These are phyloP conservation scores for Camelina sativa DNA, from an alignment of 345 rosid genomes.

Conservation along the genomic window DNA sequence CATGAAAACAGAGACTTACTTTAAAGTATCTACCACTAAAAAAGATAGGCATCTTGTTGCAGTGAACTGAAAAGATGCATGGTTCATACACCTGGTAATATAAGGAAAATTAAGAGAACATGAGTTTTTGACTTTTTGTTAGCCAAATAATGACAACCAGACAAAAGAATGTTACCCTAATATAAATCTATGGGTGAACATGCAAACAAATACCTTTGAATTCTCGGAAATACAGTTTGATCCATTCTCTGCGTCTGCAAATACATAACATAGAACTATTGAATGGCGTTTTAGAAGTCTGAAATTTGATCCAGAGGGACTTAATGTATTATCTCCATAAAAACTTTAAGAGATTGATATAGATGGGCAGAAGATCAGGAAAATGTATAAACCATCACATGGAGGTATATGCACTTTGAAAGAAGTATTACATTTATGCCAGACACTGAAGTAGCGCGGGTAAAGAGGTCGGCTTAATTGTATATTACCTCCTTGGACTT, in stretches of 20 bases:
- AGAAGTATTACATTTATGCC: background rate
- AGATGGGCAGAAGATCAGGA: background rate
- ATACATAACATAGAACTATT: slow-evolving; percentile 5
- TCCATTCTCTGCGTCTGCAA: slow-evolving; percentile 37
- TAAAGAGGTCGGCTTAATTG: slow-evolving; percentile 5
- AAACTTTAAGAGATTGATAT: slow-evolving; percentile 5
- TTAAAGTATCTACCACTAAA: slow-evolving; percentile 93
- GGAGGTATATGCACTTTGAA: background rate
- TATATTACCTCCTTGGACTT: slow-evolving; percentile 5
- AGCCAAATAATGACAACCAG: slow-evolving; percentile 4
- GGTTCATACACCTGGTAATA: slow-evolving; percentile 65
- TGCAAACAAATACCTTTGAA: slow-evolving; percentile 35
- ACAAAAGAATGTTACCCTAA: background rate
- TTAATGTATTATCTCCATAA: background rate
- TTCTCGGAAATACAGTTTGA: slow-evolving; percentile 31
- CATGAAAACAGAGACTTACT: slow-evolving; percentile 51
- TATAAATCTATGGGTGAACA: slow-evolving; percentile 6
- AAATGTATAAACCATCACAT: background rate
- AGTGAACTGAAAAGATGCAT: slow-evolving; percentile 61
- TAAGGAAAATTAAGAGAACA: slow-evolving; percentile 23
- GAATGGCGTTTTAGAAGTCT: background rate
- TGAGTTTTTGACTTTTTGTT: background rate
- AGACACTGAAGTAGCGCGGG: background rate
- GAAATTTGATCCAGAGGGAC: background rate
- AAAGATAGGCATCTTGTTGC: slow-evolving; percentile 71